Conservation (phyloP, 1,284 basidiomycete genomes). For the Ceratorhiza oryzae-sativae region DNA sequence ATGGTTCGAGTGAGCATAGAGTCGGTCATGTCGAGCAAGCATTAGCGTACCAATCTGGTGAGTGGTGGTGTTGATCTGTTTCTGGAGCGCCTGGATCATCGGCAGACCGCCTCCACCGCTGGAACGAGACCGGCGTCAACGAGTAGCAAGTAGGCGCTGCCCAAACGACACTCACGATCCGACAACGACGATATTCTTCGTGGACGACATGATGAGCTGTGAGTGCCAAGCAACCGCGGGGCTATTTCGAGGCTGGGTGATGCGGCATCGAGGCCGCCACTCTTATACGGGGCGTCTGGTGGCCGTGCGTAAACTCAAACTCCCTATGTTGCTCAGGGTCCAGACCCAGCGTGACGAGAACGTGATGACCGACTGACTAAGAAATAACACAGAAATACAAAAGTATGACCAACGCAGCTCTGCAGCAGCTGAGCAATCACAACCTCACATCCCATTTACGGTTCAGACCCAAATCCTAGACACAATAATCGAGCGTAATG, state of each 20-base stretch:
- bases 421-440: background rate
- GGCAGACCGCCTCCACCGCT: constrained; percentile 32
- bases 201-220: constrained; percentile 8
- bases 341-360: background rate
- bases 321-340: background rate
- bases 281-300: background rate
- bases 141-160: background rate
- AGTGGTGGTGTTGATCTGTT: constrained; percentile 7
- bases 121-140: background rate
- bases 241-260: background rate
- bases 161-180: constrained; percentile 24
- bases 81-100: background rate
- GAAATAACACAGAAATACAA: background rate
- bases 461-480: background rate
- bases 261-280: background rate
- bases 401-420: background rate
- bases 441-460: background rate
- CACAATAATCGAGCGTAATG: background rate
- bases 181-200: constrained; percentile 41
- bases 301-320: constrained; percentile 2
- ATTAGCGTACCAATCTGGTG: constrained; percentile 2
- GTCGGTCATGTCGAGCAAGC: background rate
- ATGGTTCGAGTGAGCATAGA: constrained; percentile 37
- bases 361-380: background rate
- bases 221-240: background rate